Evolutionary conservation across 371 early-diverging fungal species (phyloP).

Genomic region (Circinella minor): DNA sequence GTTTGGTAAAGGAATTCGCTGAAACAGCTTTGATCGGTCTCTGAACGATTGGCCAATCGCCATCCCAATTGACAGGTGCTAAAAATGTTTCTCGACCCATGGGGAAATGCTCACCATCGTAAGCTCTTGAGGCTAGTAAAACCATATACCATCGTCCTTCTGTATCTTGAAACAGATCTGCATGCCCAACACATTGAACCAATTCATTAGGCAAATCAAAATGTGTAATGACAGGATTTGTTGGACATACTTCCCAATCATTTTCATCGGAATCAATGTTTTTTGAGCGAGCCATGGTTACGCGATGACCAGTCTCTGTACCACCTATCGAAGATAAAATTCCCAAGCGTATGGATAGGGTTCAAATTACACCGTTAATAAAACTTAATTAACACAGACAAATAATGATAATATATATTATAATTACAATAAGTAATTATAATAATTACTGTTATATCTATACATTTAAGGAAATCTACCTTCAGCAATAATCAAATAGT

Average conservation of each 20-base stretch:
- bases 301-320: constrained; percentile 27
- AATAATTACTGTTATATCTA: too few relatives aligned
- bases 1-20: background rate
- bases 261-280: constrained; percentile 18
- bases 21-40: constrained; percentile 15
- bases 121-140: constrained; percentile 23
- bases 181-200: constrained; percentile 29
- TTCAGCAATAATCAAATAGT: constrained; percentile 30
- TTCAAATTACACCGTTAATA: too few relatives aligned
- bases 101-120: constrained; percentile 17
- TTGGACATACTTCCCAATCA: constrained; percentile 25
- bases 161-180: constrained; percentile 26
- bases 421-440: too few relatives aligned
- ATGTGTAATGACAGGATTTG: constrained; percentile 24
- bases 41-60: constrained; percentile 26
- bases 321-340: constrained; percentile 21
- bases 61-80: constrained; percentile 25
- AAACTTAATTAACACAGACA: too few relatives aligned
- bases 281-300: constrained; percentile 23
- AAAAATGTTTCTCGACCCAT: constrained; percentile 32
- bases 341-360: background rate
- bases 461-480: background rate
- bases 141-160: constrained; percentile 27
- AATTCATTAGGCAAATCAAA: constrained; percentile 18
- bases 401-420: too few relatives aligned